Evolutionary conservation across 2,329 filamentous ascomycete genomes (phyloP).

Genomic region (Trichoderma brevicompactum): DNA sequence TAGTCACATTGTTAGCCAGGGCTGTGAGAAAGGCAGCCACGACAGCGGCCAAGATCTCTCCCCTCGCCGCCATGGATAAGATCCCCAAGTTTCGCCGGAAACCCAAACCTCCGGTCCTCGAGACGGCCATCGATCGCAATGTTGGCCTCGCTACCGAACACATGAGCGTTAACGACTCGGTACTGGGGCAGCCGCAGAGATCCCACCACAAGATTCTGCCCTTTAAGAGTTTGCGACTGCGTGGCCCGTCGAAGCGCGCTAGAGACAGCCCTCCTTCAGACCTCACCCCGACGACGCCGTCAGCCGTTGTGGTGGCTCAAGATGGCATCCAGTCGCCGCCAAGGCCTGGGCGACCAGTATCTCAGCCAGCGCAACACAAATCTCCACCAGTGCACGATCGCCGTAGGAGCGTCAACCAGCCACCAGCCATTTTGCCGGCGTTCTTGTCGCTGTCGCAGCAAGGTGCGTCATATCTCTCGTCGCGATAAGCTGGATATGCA

Average conservation of each 20-base stretch:
- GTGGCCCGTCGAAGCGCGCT: slow-evolving; percentile 53
- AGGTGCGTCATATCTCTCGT: slow-evolving; percentile 39
- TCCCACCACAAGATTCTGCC: slow-evolving; percentile 42
- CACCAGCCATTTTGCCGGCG: slow-evolving; percentile 42
- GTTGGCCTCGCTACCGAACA: slow-evolving; percentile 37
- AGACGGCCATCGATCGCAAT: slow-evolving; percentile 46
- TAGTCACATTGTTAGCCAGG: slow-evolving; percentile 64
- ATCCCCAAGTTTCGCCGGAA: slow-evolving; percentile 50
- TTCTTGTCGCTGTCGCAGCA: slow-evolving; percentile 46
- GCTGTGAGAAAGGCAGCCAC: slow-evolving; percentile 41
- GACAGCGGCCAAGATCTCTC: slow-evolving; percentile 29
- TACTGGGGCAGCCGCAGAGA: slow-evolving; percentile 33
- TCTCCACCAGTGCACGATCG: slow-evolving; percentile 24
- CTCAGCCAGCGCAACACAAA: slow-evolving; percentile 14
- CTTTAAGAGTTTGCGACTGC: slow-evolving; percentile 52
- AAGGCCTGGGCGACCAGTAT: slow-evolving; percentile 4
- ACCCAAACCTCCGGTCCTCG: slow-evolving; percentile 50
- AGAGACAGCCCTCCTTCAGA: slow-evolving; percentile 47
- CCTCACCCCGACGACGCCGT: slow-evolving; percentile 38
- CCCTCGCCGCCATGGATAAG: slow-evolving; percentile 45
- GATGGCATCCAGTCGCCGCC: slow-evolving; percentile 38
- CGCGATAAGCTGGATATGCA: not conserved
- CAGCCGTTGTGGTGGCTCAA: slow-evolving; percentile 43
- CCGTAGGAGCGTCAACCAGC: slow-evolving; percentile 27
- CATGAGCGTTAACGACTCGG: slow-evolving; percentile 35